A percentile compares a stretch with the other conserved stretches of the same genome.
Conservation (phyloP, 2,329 filamentous ascomycete genomes). For the Colletotrichum gloeosporioides region DNA sequence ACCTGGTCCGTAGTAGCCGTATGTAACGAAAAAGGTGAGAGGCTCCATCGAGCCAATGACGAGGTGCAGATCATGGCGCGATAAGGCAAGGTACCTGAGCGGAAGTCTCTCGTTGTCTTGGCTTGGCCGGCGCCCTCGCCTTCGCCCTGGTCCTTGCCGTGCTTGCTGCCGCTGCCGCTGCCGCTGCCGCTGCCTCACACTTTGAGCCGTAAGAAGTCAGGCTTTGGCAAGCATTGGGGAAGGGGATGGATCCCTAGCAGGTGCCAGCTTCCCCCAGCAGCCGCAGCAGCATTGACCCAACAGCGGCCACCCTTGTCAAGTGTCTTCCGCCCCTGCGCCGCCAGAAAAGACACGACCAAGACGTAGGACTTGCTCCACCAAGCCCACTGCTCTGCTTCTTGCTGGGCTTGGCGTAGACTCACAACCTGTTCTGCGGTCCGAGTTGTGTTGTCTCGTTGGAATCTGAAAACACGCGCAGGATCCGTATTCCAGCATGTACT, state of each 20-base stretch:
- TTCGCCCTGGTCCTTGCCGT: neutral
- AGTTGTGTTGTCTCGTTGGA: constrained; percentile 11
- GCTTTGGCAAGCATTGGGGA: neutral
- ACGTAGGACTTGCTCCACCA: neutral
- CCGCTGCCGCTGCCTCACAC: neutral
- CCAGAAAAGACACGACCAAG: neutral
- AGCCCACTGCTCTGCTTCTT: constrained; percentile 1
- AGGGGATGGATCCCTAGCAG: neutral
- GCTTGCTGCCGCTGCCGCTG: neutral
- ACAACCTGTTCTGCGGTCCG: neutral
- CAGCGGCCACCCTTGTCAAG: neutral
- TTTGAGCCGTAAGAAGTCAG: neutral
- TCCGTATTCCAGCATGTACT: neutral
- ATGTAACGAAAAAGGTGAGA: constrained; percentile 15
- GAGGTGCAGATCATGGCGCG: constrained; percentile 19
- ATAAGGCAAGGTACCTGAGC: constrained; percentile 18
- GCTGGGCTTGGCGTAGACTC: constrained; percentile 1
- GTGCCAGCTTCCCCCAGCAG: neutral
- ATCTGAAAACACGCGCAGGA: neutral
- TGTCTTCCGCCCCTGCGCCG: neutral
- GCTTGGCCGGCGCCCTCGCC: neutral
- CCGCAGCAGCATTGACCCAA: constrained; percentile 7
- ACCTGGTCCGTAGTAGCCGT: neutral
- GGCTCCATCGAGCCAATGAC: constrained; percentile 15
- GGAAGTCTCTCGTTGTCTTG: constrained; percentile 10